Evolutionary conservation across 1,284 basidiomycete species (phyloP).

Genomic region (Sporisorium exsertum): DNA sequence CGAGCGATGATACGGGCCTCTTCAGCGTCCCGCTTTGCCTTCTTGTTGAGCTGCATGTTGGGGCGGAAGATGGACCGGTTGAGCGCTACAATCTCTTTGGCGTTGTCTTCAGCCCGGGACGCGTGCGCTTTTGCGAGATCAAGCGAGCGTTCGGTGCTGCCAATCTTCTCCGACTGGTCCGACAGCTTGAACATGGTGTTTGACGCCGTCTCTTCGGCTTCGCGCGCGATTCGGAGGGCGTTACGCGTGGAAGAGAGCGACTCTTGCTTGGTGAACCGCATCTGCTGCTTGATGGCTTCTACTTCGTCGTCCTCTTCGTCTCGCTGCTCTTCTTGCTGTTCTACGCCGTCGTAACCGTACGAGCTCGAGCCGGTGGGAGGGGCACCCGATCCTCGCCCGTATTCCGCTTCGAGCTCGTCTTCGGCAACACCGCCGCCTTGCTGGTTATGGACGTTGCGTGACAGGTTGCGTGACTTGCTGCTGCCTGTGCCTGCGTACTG

Average conservation of each 20-base stretch:
- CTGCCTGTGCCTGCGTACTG: slow-evolving; percentile 29
- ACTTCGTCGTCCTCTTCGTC: slow-evolving; percentile 91
- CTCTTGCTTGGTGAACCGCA: slow-evolving; percentile 91
- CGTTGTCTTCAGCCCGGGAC: slow-evolving; percentile 88
- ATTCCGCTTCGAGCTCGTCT: slow-evolving; percentile 64
- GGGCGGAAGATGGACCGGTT: slow-evolving; percentile 91
- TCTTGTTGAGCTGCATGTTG: slow-evolving; percentile 71
- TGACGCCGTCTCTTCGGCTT: slow-evolving; percentile 94
- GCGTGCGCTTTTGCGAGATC: slow-evolving; percentile 93
- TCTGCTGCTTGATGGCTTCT: slow-evolving; percentile 95
- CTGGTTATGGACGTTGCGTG: slow-evolving; percentile 24
- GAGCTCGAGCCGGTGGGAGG: slow-evolving; percentile 10
- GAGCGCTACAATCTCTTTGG: slow-evolving; percentile 91
- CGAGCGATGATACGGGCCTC: slow-evolving; percentile 88
- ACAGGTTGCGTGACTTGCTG: slow-evolving; percentile 27
- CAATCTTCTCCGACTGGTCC: slow-evolving; percentile 80
- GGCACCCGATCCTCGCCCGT: slow-evolving; percentile 53
- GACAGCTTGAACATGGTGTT: slow-evolving; percentile 87
- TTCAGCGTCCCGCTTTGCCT: slow-evolving; percentile 87
- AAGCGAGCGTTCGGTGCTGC: slow-evolving; percentile 94
- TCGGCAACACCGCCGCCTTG: slow-evolving; percentile 24
- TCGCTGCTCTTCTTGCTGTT: slow-evolving; percentile 71
- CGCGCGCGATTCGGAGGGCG: slow-evolving; percentile 88
- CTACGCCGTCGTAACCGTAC: slow-evolving; percentile 45
- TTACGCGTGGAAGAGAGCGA: slow-evolving; percentile 90